Conservation (phyloP, 441 rosid genomes). For the Sinapis alba region DNA sequence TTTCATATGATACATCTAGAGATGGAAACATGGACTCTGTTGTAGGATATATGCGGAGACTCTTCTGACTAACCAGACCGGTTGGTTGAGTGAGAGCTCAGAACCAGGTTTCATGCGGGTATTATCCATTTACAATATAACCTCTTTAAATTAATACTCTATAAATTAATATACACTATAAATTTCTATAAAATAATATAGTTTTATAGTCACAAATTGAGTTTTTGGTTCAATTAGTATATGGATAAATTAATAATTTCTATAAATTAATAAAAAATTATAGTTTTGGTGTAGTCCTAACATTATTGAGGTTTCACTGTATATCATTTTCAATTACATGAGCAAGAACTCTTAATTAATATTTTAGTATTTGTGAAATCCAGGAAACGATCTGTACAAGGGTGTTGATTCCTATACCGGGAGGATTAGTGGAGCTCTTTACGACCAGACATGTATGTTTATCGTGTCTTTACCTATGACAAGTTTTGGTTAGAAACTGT, state of each 20-base stretch:
- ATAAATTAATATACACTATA: too few relatives aligned
- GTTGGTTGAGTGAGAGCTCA: constrained; percentile 64
- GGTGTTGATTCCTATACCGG: constrained; percentile 79
- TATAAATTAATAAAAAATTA: too few relatives aligned
- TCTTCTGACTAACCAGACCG: constrained; percentile 64
- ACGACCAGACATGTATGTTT: constrained; percentile 66
- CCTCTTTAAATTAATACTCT: too few relatives aligned
- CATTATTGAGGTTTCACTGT: too few relatives aligned
- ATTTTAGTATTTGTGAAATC: background rate
- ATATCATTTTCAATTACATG: background rate
- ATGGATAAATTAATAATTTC: too few relatives aligned
- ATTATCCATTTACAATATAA: too few relatives aligned
- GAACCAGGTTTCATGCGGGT: constrained; percentile 54
- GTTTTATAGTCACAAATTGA: too few relatives aligned
- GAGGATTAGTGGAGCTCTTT: constrained; percentile 81
- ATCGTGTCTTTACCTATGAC: background rate
- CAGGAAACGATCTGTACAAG: constrained; percentile 77
- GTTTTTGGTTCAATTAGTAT: too few relatives aligned
- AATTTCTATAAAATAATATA: too few relatives aligned
- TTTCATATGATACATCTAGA: background rate
- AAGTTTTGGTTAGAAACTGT: background rate
- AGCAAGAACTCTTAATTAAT: background rate
- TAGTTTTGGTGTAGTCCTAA: too few relatives aligned
- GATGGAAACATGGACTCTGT: constrained; percentile 1
- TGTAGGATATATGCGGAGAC: constrained; percentile 67